Evolutionary conservation across 179 eudicot genomes (phyloP).

Genomic region (Sideroxylon spinosum): DNA sequence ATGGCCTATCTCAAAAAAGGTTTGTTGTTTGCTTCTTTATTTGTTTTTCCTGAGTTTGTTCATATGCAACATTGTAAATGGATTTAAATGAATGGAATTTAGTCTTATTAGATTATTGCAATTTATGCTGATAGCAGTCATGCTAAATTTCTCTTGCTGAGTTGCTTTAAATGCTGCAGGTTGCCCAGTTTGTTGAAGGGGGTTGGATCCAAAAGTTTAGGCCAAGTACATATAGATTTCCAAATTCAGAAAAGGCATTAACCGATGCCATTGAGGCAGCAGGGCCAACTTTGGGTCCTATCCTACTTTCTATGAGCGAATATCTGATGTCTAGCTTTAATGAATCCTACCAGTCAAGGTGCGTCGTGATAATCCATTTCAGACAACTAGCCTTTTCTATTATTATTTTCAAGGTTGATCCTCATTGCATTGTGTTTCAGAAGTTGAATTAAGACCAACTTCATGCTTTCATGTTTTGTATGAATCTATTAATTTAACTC

Average conservation of each 20-base stretch:
- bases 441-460: background rate
- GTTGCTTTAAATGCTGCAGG: constrained; percentile 36
- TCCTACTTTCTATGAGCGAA: constrained; percentile 91
- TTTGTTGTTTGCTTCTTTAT: constrained; percentile 22
- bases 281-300: constrained; percentile 78
- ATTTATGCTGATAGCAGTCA: background rate
- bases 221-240: constrained; percentile 70
- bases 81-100: background rate
- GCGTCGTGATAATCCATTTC: constrained; percentile 7
- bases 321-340: constrained; percentile 90
- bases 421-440: background rate
- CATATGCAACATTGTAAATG: background rate
- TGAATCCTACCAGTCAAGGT: constrained; percentile 95
- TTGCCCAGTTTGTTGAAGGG: constrained; percentile 66
- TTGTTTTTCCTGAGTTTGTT: background rate
- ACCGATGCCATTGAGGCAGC: constrained; percentile 89
- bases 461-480: background rate
- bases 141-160: background rate
- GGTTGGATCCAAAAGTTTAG: constrained; percentile 83
- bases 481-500: background rate
- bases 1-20: constrained; percentile 64
- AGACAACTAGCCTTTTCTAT: background rate
- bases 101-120: background rate
- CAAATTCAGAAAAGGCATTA: constrained; percentile 64
- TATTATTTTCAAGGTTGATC: background rate